Evolutionary conservation across 306 rosid genomes (phyloP).

Genomic region (barrel medic (Medicago truncatula)): DNA sequence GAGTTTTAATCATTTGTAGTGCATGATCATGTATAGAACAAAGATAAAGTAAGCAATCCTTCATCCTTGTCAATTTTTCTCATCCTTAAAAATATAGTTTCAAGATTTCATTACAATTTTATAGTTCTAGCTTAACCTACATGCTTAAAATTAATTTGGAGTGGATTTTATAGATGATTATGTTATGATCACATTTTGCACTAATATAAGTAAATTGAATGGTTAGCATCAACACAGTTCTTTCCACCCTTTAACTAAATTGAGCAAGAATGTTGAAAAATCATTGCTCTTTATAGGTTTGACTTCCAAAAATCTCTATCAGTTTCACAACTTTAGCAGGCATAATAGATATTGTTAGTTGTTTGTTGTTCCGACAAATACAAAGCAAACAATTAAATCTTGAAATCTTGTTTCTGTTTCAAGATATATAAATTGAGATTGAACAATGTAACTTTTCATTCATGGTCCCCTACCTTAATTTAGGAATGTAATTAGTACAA

Average conservation of each 20-base stretch:
- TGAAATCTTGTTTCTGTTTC: constrained; percentile 42
- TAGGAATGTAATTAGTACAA: constrained; percentile 25
- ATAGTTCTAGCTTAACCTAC: constrained; percentile 17
- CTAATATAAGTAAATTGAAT: constrained; percentile 31
- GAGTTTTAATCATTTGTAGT: constrained; percentile 52
- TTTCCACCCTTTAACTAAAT: constrained; percentile 38
- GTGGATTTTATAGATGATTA: constrained; percentile 49
- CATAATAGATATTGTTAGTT: constrained; percentile 45
- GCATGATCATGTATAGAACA: constrained; percentile 34
- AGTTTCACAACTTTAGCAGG: constrained; percentile 47
- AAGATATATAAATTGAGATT: constrained; percentile 39
- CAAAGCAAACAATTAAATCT: constrained; percentile 44
- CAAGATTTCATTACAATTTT: constrained; percentile 17
- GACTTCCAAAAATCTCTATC: constrained; percentile 39
- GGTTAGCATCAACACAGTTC: constrained; percentile 29
- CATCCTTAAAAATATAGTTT: constrained; percentile 13
- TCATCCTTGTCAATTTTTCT: constrained; percentile 34
- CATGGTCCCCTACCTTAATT: constrained; percentile 58
- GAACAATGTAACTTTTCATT: constrained; percentile 44
- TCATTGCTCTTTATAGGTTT: constrained; percentile 54
- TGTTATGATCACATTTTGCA: constrained; percentile 47
- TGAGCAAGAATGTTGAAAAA: constrained; percentile 42
- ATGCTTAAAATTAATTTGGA: constrained; percentile 41
- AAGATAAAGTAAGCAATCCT: background rate
- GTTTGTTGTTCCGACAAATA: constrained; percentile 41